phyloP scores from a whole-genome alignment of 1,139 yeast species.

The Yamadazyma buinensis region DNA sequence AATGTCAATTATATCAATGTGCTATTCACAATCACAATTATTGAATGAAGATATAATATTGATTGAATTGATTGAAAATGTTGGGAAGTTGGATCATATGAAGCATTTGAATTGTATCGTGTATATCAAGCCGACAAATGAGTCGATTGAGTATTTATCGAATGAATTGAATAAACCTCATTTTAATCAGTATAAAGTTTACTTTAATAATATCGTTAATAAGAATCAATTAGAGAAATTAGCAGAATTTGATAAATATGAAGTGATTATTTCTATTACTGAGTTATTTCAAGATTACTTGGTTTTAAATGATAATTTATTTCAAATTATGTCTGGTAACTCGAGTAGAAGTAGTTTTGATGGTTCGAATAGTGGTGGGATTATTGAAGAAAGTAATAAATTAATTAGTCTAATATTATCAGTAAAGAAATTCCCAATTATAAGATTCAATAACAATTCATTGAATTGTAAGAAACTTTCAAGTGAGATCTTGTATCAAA shows the following conservation, averaged over 20 bases:
- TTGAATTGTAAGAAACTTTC: constrained; percentile 63
- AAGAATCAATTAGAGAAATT: constrained; percentile 77
- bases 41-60: constrained; percentile 78
- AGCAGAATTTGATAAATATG: constrained; percentile 89
- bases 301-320: constrained; percentile 68
- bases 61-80: constrained; percentile 66
- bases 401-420: constrained; percentile 68
- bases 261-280: constrained; percentile 67
- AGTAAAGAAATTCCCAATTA: constrained; percentile 70
- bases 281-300: constrained; percentile 85
- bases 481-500: constrained; percentile 58
- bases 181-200: constrained; percentile 72
- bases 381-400: constrained; percentile 50
- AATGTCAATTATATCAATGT: constrained; percentile 77
- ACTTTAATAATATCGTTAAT: constrained; percentile 68
- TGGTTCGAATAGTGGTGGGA: constrained; percentile 11
- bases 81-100: constrained; percentile 62
- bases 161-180: constrained; percentile 75
- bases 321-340: constrained; percentile 12
- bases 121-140: constrained; percentile 70
- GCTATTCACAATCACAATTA: constrained; percentile 82
- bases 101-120: constrained; percentile 81
- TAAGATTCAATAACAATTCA: constrained; percentile 71
- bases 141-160: constrained; percentile 54
- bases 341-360: constrained; percentile 10